Conservation (phyloP, 2,329 filamentous ascomycete species). For the Dichotomopilus funicola region DNA sequence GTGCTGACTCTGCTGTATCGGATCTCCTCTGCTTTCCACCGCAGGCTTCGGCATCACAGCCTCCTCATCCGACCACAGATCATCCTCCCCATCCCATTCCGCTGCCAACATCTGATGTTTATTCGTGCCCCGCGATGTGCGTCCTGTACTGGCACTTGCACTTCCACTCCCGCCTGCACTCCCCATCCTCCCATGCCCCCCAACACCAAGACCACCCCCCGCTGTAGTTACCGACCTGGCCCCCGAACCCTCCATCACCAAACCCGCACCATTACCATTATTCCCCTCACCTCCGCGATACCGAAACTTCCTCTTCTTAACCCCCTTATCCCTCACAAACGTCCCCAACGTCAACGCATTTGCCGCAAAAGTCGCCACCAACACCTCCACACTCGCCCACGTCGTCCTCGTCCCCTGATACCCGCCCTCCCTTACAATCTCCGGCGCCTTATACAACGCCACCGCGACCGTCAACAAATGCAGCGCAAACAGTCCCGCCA, state of each 20-base stretch:
- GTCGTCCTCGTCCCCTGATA: constrained; percentile 82
- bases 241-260: neutral
- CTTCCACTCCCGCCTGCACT: no score
- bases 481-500: constrained; percentile 73
- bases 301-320: constrained; percentile 82
- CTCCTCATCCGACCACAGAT: no score
- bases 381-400: constrained; percentile 79
- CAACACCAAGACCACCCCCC: no score
- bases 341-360: constrained; percentile 87
- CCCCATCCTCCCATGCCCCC: no score
- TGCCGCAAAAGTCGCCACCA: constrained; percentile 78
- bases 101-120: no score
- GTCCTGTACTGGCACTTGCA: no score
- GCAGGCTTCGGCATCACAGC: neutral
- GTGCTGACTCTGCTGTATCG: no score
- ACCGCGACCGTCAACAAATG: constrained; percentile 71
- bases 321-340: constrained; percentile 81
- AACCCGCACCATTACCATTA: neutral
- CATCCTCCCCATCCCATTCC: neutral
- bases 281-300: constrained; percentile 31
- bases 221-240: no score
- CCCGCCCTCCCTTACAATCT: constrained; percentile 63
- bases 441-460: constrained; percentile 69
- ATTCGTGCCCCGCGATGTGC: no score
- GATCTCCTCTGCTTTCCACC: neutral